Evolutionary conservation across 352 stramenopile genomes (phyloP).

Genomic region (Pythium brachiatum): DNA sequence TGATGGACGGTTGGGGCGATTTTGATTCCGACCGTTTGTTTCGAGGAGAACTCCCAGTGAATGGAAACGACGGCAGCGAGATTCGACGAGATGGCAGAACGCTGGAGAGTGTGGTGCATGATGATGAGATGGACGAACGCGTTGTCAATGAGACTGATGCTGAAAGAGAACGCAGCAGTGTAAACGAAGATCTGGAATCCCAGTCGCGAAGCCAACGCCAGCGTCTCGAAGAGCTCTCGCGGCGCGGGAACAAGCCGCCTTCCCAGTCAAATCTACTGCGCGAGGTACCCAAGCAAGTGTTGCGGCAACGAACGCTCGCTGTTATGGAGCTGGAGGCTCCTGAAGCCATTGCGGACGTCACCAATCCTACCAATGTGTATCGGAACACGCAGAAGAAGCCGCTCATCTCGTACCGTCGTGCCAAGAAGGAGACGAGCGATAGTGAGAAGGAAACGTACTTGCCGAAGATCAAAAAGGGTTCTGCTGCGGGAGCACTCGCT

Average conservation of each 20-base stretch:
- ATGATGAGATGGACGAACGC: background rate
- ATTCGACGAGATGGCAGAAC: background rate
- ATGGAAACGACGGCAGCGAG: background rate
- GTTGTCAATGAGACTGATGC: background rate
- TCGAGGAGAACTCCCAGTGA: background rate
- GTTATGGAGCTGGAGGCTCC: slow-evolving; percentile 27
- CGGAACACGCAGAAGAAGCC: slow-evolving; percentile 15
- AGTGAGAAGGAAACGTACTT: slow-evolving; percentile 3
- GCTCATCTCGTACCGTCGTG: background rate
- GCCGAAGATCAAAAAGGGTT: slow-evolving; percentile 10
- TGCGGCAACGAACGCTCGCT: slow-evolving; percentile 33
- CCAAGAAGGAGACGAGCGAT: background rate
- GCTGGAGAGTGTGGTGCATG: background rate
- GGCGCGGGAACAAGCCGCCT: background rate
- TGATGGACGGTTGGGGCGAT: slow-evolving; percentile 54
- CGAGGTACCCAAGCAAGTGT: slow-evolving; percentile 21
- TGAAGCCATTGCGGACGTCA: background rate
- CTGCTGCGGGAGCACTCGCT: background rate
- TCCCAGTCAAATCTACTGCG: slow-evolving; percentile 6
- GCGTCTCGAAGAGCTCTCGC: slow-evolving; percentile 10
- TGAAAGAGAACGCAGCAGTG: background rate
- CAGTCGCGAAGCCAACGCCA: background rate
- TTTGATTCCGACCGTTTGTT: slow-evolving; percentile 54
- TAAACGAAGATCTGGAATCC: background rate
- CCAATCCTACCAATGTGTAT: background rate